These are phyloP conservation scores for Pleurotus cornucopiae DNA, from an alignment of 768 basidiomycete genomes.

Conservation along the genomic window DNA sequence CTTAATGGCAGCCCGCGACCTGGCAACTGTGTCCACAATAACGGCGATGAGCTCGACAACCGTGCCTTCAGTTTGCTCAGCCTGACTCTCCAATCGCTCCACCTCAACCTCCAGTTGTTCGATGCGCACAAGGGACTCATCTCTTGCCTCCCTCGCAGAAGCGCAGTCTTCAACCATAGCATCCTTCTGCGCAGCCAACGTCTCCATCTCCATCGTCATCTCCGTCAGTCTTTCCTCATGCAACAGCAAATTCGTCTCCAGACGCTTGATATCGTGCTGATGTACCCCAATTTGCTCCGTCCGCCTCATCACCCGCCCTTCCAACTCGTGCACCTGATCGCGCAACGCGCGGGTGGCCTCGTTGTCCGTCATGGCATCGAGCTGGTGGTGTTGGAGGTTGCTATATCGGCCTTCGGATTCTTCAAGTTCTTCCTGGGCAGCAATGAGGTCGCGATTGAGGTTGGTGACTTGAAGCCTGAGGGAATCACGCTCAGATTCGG, in stretches of 20 bases:
- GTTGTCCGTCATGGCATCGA: slow-evolving; percentile 55
- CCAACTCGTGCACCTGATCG: slow-evolving; percentile 65
- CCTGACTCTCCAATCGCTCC: slow-evolving; percentile 14
- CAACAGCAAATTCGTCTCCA: slow-evolving; percentile 70
- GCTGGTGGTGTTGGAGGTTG: slow-evolving; percentile 60
- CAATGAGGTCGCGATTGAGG: slow-evolving; percentile 52
- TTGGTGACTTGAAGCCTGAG: slow-evolving; percentile 62
- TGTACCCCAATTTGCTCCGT: slow-evolving; percentile 76
- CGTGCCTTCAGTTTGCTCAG: slow-evolving; percentile 26
- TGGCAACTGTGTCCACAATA: slow-evolving; percentile 29
- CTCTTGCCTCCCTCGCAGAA: slow-evolving; percentile 68
- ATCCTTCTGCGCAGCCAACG: slow-evolving; percentile 60
- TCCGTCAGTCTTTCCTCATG: slow-evolving; percentile 74
- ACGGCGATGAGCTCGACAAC: slow-evolving; percentile 34
- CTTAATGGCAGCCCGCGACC: slow-evolving; percentile 21
- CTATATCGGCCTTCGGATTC: slow-evolving; percentile 60
- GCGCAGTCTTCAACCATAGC: slow-evolving; percentile 86
- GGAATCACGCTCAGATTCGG: slow-evolving; percentile 65
- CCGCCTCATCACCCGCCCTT: slow-evolving; percentile 56
- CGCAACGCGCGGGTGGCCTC: slow-evolving; percentile 53
- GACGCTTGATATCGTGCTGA: slow-evolving; percentile 72
- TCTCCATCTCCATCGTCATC: slow-evolving; percentile 67
- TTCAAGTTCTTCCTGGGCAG: slow-evolving; percentile 47
- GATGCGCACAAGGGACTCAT: slow-evolving; percentile 50
- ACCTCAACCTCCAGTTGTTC: slow-evolving; percentile 32